Evolutionary conservation across 805 yeast species (phyloP).

Genomic region (Yamadazyma laniorum): DNA sequence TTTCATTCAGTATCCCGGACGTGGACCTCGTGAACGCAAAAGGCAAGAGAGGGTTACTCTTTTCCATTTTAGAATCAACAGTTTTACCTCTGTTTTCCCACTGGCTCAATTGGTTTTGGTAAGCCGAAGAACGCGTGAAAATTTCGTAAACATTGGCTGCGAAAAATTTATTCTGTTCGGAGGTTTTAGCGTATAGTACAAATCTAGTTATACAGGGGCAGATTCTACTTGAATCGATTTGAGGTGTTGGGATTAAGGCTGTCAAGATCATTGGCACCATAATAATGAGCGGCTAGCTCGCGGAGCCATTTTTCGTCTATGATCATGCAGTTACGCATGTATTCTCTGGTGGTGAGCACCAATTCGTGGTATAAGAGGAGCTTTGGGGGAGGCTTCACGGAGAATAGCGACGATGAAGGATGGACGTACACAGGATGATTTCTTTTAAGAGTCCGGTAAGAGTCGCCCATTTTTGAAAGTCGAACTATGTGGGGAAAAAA

Average conservation of each 20-base stretch:
- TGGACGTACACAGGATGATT: slow-evolving; percentile 77
- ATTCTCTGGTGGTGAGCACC: slow-evolving; percentile 82
- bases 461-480: slow-evolving; percentile 61
- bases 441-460: slow-evolving; percentile 62
- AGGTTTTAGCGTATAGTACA: neutral
- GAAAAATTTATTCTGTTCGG: neutral
- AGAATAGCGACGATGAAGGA: slow-evolving; percentile 75
- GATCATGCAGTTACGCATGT: slow-evolving; percentile 77
- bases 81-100: neutral
- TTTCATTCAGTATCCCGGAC: slow-evolving; percentile 20
- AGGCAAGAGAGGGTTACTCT: slow-evolving; percentile 44
- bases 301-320: slow-evolving; percentile 69
- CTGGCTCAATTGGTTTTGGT: neutral
- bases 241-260: neutral
- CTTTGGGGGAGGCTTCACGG: slow-evolving; percentile 69
- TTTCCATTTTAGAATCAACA: slow-evolving; percentile 23
- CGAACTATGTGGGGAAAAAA: slow-evolving; percentile 66
- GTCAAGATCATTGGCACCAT: slow-evolving; percentile 26
- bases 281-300: slow-evolving; percentile 71
- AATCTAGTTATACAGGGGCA: neutral
- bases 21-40: slow-evolving; percentile 43
- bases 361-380: slow-evolving; percentile 78
- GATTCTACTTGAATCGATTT: slow-evolving; percentile 4
- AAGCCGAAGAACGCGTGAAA: slow-evolving; percentile 3
- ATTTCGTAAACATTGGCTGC: neutral